Evolutionary conservation across 2,329 filamentous ascomycete species (phyloP), one percentile per base, ranked within the genome.

Genomic region (Sclerotinia borealis): DNA sequence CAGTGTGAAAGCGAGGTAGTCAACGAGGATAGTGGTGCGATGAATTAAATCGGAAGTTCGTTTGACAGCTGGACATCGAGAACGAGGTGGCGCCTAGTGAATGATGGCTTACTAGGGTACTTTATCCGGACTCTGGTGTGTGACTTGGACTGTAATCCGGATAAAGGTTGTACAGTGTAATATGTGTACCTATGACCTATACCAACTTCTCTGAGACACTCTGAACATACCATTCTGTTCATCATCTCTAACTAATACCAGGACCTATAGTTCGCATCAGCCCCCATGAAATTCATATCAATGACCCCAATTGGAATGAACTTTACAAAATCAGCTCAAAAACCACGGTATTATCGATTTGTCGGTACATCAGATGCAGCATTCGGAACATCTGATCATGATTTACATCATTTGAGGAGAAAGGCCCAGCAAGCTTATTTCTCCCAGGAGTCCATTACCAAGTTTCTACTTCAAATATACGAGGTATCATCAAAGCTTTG

Each of bases 251-350:
- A 47, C 43, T 47, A 47, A 65, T 22, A 22, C 43, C 15, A 47
- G 72, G 71, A 31, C 73, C 75, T 1, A 72, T 77, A 19, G 66
- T 76, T 48, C 71, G 74, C n/a, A 73, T 76, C 60, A 75, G 70
- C 56, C 72, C 75, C 2, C 76, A 73, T 69, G 77, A 79, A 64
- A 70, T 80, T 37, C 74, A 79, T 61, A 73, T 79, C 47, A 68
- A 68, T 17, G 69, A 72, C 39, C 68, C 72, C 11, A 54, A 68
- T 49, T 78, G 79, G 68, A 75, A 76, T 62, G 73, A 77, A 39
- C 75, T 77, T 59, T 67, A 80, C 29, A 79, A 77, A 66, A 71
- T 75, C 15, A 47, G 43, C 43, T 47, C 43, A 22, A 41, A 17
- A 3, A 56, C 45, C 10, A 62, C 65, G 65, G 65, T 61, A 59